Evolutionary conservation across 495 filamentous ascomycete species (phyloP).

Genomic region (Lepraria neglecta): DNA sequence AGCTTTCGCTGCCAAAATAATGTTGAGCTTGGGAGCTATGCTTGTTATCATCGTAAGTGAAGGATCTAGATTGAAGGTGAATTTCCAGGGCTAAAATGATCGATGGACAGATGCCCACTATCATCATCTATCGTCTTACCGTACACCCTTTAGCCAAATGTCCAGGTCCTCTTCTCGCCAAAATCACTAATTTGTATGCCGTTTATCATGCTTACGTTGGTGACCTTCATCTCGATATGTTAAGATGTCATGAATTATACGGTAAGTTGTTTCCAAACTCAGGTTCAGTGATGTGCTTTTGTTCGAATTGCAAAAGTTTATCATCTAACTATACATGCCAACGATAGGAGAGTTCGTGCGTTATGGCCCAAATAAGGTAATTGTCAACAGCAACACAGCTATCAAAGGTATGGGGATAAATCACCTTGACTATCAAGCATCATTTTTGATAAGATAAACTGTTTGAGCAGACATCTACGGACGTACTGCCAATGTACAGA

Average conservation of each 20-base stretch:
- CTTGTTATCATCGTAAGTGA: no score
- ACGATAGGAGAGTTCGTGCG: slow-evolving; percentile 21
- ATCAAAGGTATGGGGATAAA: slow-evolving; percentile 18
- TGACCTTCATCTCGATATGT: slow-evolving; percentile 44
- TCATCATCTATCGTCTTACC: slow-evolving; percentile 47
- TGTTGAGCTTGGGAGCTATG: no score
- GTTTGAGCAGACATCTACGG: slow-evolving; percentile 50
- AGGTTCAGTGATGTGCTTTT: no score
- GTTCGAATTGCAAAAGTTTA: no score
- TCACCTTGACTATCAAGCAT: neutral
- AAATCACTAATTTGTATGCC: slow-evolving; percentile 29
- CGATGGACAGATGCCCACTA: no score
- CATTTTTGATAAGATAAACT: no score
- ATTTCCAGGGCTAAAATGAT: no score
- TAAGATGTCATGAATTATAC: slow-evolving; percentile 51
- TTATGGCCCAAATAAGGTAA: slow-evolving; percentile 26
- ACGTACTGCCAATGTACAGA: slow-evolving; percentile 44
- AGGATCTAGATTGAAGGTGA: no score
- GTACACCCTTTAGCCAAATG: slow-evolving; percentile 63
- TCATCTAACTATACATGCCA: no score
- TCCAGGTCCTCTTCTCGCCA: slow-evolving; percentile 55
- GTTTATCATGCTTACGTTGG: slow-evolving; percentile 26
- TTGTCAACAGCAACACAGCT: slow-evolving; percentile 24
- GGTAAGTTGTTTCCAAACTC: no score
- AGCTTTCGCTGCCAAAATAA: no score